Conservation (phyloP, 371 early-diverging fungal genomes). For the Mortierella sp. region DNA sequence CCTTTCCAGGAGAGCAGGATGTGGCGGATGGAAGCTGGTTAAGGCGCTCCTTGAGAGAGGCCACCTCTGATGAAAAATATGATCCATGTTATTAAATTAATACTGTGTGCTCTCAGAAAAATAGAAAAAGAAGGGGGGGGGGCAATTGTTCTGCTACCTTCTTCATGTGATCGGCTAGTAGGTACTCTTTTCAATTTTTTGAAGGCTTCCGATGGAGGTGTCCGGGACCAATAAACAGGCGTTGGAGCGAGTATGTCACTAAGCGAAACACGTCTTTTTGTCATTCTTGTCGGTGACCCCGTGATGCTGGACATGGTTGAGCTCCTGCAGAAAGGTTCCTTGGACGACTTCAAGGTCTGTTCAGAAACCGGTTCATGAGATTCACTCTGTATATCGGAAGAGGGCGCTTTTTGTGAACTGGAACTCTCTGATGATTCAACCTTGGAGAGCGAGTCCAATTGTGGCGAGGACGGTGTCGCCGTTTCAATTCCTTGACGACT, state of each 20-base stretch:
- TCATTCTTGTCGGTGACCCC: conserved; percentile 30
- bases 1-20: too few species aligned
- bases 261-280: conserved; percentile 9
- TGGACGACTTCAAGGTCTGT: not conserved
- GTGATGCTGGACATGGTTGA: conserved; percentile 14
- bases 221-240: conserved; percentile 46
- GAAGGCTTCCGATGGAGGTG: conserved; percentile 46
- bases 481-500: too few species aligned
- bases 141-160: conserved; percentile 22
- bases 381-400: not conserved
- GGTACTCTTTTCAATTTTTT: conserved; percentile 28
- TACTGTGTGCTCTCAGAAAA: too few species aligned
- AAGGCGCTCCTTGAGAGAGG: too few species aligned
- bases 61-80: too few species aligned
- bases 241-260: conserved; percentile 37
- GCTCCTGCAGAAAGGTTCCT: conserved; percentile 4
- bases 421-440: too few species aligned
- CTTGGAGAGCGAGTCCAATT: too few species aligned
- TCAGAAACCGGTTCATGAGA: conserved; percentile 7
- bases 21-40: too few species aligned
- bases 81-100: too few species aligned
- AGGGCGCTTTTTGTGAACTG: too few species aligned
- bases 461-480: too few species aligned
- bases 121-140: too few species aligned
- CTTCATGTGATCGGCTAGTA: conserved; percentile 38